These are phyloP conservation scores for Phaeomoniella chlamydospora DNA, from an alignment of 2,329 filamentous ascomycete species.

Conservation along the genomic window DNA sequence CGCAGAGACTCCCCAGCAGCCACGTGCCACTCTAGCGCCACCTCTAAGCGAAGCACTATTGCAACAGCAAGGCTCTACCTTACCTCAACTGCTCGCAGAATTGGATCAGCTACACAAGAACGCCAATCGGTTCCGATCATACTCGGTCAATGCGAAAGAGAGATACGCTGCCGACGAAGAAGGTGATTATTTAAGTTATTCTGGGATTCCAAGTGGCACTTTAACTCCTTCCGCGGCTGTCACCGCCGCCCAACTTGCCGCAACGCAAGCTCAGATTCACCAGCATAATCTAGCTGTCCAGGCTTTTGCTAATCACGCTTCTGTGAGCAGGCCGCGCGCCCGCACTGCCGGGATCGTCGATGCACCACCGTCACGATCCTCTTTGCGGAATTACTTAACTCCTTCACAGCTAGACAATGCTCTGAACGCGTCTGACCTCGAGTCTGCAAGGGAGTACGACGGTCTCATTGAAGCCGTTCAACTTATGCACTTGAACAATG, in stretches of 20 bases:
- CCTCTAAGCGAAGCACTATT: conserved; percentile 38
- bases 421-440: conserved; percentile 59
- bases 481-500: conserved; percentile 59
- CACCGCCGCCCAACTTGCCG: conserved; percentile 41
- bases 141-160: conserved; percentile 97
- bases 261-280: conserved; percentile 56
- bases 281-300: conserved; percentile 90
- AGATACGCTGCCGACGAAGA: conserved; percentile 87
- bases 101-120: conserved; percentile 63
- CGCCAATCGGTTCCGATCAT: conserved; percentile 82
- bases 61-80: conserved; percentile 32
- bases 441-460: conserved; percentile 65
- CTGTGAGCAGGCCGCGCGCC: conserved; percentile 69
- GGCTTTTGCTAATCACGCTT: conserved; percentile 75
- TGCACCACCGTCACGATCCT: conserved; percentile 49
- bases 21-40: conserved; percentile 54
- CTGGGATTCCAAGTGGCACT: conserved; percentile 41
- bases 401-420: conserved; percentile 64
- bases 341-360: conserved; percentile 87
- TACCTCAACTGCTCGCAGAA: conserved; percentile 56
- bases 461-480: conserved; percentile 72
- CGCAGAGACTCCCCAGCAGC: conserved; percentile 79
- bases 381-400: conserved; percentile 59
- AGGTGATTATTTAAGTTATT: conserved; percentile 50
- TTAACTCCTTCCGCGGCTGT: conserved; percentile 42